A percentile compares a stretch with the other conserved stretches of the same genome.
Evolutionary conservation across 192 early-diverging fungal genomes (phyloP).

Genomic region (Coemansia sp.): DNA sequence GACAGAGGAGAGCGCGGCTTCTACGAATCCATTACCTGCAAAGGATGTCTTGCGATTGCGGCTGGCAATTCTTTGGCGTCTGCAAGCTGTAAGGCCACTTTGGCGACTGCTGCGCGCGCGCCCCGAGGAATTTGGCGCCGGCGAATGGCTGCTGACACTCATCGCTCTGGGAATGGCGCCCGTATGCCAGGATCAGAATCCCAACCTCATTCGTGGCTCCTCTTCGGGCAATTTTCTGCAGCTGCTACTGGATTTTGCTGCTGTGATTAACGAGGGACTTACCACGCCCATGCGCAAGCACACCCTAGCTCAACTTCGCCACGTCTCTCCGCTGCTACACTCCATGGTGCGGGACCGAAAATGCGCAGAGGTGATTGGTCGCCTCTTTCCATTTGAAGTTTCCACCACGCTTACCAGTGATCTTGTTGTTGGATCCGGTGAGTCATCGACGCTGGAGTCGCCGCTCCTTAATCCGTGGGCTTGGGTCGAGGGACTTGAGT

Average conservation of each 20-base stretch:
- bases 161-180: slow-evolving; percentile 38
- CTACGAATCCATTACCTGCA: no score
- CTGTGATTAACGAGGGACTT: slow-evolving; percentile 38
- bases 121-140: slow-evolving; percentile 43
- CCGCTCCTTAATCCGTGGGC: slow-evolving; percentile 29
- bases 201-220: neutral
- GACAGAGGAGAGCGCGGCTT: no score
- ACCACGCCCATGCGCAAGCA: slow-evolving; percentile 42
- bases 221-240: slow-evolving; percentile 8
- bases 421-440: slow-evolving; percentile 5
- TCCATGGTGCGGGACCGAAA: neutral
- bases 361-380: slow-evolving; percentile 19
- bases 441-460: slow-evolving; percentile 10
- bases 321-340: slow-evolving; percentile 23
- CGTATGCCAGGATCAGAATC: slow-evolving; percentile 8
- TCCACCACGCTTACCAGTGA: slow-evolving; percentile 22
- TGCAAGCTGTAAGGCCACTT: slow-evolving; percentile 32
- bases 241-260: slow-evolving; percentile 37
- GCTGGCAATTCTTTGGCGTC: slow-evolving; percentile 23
- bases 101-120: slow-evolving; percentile 32
- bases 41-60: slow-evolving; percentile 8
- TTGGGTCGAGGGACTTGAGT: slow-evolving; percentile 45
- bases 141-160: slow-evolving; percentile 46
- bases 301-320: slow-evolving; percentile 21
- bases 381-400: slow-evolving; percentile 45